Conservation (phyloP, 768 basidiomycete genomes). For the Mycena vitilis region DNA sequence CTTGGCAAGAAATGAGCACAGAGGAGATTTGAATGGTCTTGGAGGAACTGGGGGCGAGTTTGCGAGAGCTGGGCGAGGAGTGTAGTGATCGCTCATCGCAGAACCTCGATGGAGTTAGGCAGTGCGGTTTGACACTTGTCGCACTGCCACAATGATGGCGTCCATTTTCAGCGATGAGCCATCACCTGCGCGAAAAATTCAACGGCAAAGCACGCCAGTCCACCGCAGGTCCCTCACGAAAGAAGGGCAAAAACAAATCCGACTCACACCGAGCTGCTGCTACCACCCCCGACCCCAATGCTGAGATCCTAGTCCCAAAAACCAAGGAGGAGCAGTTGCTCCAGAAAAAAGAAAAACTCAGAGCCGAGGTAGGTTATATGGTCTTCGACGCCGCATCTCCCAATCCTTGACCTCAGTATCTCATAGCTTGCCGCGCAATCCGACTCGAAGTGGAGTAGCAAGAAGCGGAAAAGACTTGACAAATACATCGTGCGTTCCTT, state of each 20-base stretch:
- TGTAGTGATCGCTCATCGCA: neutral
- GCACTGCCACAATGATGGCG: too few relatives aligned
- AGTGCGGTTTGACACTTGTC: neutral
- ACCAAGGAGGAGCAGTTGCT: conserved; percentile 69
- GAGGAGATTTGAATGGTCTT: too few relatives aligned
- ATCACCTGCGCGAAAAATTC: conserved; percentile 49
- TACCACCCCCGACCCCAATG: conserved; percentile 63
- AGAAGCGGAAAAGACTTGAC: conserved; percentile 91
- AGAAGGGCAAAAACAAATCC: conserved; percentile 66
- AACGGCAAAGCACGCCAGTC: conserved; percentile 80
- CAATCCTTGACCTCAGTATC: conserved; percentile 24
- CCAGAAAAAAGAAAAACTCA: conserved; percentile 68
- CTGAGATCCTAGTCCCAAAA: conserved; percentile 68
- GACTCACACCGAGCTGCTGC: conserved; percentile 36
- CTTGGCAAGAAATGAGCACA: too few relatives aligned
- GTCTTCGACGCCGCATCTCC: neutral
- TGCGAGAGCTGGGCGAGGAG: too few relatives aligned
- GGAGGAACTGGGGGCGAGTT: too few relatives aligned
- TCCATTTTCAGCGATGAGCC: conserved; percentile 23
- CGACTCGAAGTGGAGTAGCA: conserved; percentile 79
- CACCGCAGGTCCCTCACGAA: conserved; percentile 62
- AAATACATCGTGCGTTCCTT: conserved; percentile 83
- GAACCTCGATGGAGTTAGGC: neutral
- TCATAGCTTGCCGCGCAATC: conserved; percentile 61
- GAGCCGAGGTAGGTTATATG: conserved; percentile 64